Base-by-base conservation (phyloP, 202 grass and related monocot species). In the Musa balbisiana region DNA sequence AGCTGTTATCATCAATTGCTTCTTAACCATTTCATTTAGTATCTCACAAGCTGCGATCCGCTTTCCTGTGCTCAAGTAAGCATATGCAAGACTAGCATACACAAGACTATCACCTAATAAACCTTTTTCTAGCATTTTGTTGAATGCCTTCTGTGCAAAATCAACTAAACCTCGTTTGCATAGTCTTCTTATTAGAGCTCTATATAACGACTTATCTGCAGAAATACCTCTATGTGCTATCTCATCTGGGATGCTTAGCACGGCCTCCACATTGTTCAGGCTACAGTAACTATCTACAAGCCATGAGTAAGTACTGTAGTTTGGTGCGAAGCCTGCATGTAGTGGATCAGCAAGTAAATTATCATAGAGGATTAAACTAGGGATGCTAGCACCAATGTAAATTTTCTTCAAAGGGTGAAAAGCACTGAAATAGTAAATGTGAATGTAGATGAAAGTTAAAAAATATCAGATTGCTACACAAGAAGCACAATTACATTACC, bases 221-320 rank as follows among this genome's bases (percentile, higher is more conserved):
- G 69, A 79, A 86, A 78, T 24, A 11, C 88, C 88, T 82, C 87
- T 88, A 81, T 79, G 89, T 53, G 67, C 62, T 74, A 97, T 84
- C 59, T 97, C 90, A 74, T 91, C 88, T 10, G 93, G 88, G 24
- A 93, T 69, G n/a, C 49, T 68, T 53, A 97, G 77, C 49, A 93
- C 78, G 79, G 76, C 84, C 74, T 86, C 90, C 71, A 79, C 71
- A 8, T 80, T 86, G 49, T 89, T 89, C 74, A 82, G 87, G 73
- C 74, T 86, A 65, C 86, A 89, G 19, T 93, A 93, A 60, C 76
- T 76, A 83, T 97, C 93, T 0, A 93, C 86, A 19, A 93, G 78
- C 90, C 93, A 97, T 5, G 93, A 91, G 74, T 87, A 93, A 26
- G 92, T 75, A 5, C 80, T 86, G 26, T 97, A 93, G 64, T 89